Evolutionary conservation across 2,329 filamentous ascomycete genomes (phyloP), one percentile per base, ranked within the genome.

Genomic region (Fusarium foetens): DNA sequence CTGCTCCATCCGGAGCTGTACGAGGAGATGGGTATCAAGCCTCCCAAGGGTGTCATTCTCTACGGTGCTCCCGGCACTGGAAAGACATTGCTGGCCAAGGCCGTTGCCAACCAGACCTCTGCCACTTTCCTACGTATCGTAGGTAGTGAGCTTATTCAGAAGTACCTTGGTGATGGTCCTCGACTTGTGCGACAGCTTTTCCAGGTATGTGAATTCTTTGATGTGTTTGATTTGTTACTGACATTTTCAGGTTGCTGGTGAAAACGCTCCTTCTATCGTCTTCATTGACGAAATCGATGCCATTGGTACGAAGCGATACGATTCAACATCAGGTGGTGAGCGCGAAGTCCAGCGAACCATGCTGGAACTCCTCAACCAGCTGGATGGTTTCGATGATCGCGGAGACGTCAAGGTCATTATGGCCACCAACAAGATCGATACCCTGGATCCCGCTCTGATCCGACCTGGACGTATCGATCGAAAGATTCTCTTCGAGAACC

Each of bases 1-100:
- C 87, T 99, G 71, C 87, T 99, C 66, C 96, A 99, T 81, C 96
- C 96, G 1, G 96, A 99, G 84, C 86, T 99, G 58, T 99, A 99
- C 84, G 96, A 99, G 83, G 96, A 99, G 86, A 99, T 99, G 96
- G 96, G 96, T 79, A 98, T 99, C 88, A 99, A 99, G 84, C 96
- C 96, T 8, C 96, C 96, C 68, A 99, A 99, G 89, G 96, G 96
- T 88, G 96, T 99, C 77, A 99, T 99, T 79, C 91, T 99, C 31
- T 99, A 99, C 81, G 96, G 96, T 84, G 94, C 94, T 9, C 96
- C 96, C 0, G 96, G 96, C 83, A 99, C 96, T 13, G 96, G 96
- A 83, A 99, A 98, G 86, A 98, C 95, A 9, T 86, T 98, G 6
- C 87, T 99, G 64, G 96, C 96, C 69, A 98, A 98, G 86, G 96